phyloP scores from a whole-genome alignment of 192 early-diverging fungal genomes.

The Lunasporangiospora selenospora region DNA sequence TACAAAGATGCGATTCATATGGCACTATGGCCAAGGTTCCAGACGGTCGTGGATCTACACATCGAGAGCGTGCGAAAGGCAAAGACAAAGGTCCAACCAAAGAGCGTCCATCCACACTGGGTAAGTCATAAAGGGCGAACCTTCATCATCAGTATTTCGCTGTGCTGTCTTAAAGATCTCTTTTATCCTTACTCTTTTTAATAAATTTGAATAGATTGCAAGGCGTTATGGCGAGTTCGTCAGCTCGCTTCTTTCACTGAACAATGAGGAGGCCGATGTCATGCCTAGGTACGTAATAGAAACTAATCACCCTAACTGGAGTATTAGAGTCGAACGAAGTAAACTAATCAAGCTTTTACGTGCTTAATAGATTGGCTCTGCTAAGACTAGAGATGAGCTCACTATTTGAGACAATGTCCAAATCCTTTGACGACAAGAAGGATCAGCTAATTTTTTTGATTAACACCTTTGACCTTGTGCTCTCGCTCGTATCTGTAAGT shows the following conservation, averaged over 20 bases:
- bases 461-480: conserved; percentile 94
- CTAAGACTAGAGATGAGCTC: conserved; percentile 76
- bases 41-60: conserved; percentile 86
- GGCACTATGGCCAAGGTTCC: conserved; percentile 91
- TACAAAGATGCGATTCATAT: conserved; percentile 93
- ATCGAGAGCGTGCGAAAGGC: conserved; percentile 89
- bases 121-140: conserved; percentile 52
- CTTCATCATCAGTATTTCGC: too few species aligned
- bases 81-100: conserved; percentile 65
- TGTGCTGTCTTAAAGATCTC: neutral
- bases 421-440: conserved; percentile 71
- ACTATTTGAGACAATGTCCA: conserved; percentile 77
- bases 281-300: conserved; percentile 82
- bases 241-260: conserved; percentile 88
- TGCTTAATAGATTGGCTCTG: conserved; percentile 55
- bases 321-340: too few species aligned
- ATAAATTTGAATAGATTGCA: conserved; percentile 61
- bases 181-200: neutral
- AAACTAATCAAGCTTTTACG: neutral
- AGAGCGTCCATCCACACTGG: conserved; percentile 84
- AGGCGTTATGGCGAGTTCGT: conserved; percentile 94
- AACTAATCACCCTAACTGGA: too few species aligned
- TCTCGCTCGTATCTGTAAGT: conserved; percentile 78
- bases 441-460: conserved; percentile 84
- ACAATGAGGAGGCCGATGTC: conserved; percentile 87